phyloP scores from a whole-genome alignment of 164 flowering plant genomes.

The Euptelea pleiosperma region DNA sequence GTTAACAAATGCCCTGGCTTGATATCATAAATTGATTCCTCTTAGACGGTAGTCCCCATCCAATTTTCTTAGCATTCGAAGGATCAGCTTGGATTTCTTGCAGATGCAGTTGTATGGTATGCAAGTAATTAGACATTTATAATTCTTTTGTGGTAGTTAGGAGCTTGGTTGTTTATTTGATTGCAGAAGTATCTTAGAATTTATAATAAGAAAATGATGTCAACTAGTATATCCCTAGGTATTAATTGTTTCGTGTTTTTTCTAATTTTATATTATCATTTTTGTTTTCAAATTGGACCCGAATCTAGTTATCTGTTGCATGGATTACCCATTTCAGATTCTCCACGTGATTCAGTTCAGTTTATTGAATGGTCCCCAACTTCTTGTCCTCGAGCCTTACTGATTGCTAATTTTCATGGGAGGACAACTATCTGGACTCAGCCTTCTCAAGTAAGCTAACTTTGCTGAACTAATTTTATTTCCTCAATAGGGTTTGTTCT shows the following conservation, averaged over 20 bases:
- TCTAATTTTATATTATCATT: neutral
- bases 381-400: conserved; percentile 85
- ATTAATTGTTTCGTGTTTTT: neutral
- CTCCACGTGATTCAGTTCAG: conserved; percentile 99
- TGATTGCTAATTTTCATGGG: conserved; percentile 94
- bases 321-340: conserved; percentile 51
- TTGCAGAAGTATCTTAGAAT: too few species aligned
- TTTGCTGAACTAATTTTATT: neutral
- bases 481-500: neutral
- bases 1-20: neutral
- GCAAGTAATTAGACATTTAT: neutral
- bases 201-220: too few species aligned
- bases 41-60: too few species aligned
- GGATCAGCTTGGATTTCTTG: neutral
- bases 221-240: too few species aligned
- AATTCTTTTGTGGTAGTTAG: neutral
- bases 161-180: neutral
- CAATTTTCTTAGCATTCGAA: neutral
- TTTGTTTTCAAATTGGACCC: neutral
- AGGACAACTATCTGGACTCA: conserved; percentile 93
- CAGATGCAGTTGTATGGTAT: neutral
- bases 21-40: too few species aligned
- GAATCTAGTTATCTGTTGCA: neutral
- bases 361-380: conserved; percentile 98
- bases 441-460: conserved; percentile 71